Evolutionary conservation across 495 filamentous ascomycete species (phyloP).

Genomic region (Penicillium coffeae): DNA sequence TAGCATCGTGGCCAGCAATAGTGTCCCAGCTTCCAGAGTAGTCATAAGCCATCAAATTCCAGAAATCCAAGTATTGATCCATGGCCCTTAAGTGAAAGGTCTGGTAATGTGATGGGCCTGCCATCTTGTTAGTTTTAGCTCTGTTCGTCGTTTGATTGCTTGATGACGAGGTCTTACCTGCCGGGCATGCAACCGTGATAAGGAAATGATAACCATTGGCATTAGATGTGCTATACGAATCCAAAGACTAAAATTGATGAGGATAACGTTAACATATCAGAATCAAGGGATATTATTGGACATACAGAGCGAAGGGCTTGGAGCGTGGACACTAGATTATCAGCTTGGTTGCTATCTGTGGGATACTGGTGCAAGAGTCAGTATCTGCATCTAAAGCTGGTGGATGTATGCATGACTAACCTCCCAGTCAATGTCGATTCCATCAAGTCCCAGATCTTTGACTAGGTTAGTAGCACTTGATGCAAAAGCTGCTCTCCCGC

Average conservation of each 20-base stretch:
- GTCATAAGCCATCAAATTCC: conserved; percentile 79
- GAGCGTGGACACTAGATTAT: conserved; percentile 61
- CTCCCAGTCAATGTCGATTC: conserved; percentile 64
- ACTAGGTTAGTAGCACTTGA: conserved; percentile 61
- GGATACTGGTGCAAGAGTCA: conserved; percentile 26
- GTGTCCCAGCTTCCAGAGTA: conserved; percentile 69
- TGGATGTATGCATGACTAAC: conserved; percentile 12
- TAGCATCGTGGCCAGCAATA: conserved; percentile 68
- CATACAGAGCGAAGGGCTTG: conserved; percentile 45
- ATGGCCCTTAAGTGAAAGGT: conserved; percentile 58
- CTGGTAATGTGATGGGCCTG: conserved; percentile 57
- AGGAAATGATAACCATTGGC: conserved; percentile 54
- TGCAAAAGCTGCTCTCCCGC: conserved; percentile 62
- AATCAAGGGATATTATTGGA: background rate
- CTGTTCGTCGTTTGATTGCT: no score
- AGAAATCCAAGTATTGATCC: conserved; percentile 62
- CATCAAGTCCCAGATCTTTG: conserved; percentile 60
- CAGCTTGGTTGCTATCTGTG: conserved; percentile 44
- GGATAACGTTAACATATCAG: background rate
- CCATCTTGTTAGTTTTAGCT: no score
- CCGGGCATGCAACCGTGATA: conserved; percentile 64
- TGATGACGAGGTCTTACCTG: conserved; percentile 27
- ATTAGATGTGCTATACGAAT: conserved; percentile 53
- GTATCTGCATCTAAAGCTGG: background rate
- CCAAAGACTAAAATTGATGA: conserved; percentile 42